Evolutionary conservation across 2,329 filamentous ascomycete genomes (phyloP).

Genomic region (Lasiodiplodia sp.): DNA sequence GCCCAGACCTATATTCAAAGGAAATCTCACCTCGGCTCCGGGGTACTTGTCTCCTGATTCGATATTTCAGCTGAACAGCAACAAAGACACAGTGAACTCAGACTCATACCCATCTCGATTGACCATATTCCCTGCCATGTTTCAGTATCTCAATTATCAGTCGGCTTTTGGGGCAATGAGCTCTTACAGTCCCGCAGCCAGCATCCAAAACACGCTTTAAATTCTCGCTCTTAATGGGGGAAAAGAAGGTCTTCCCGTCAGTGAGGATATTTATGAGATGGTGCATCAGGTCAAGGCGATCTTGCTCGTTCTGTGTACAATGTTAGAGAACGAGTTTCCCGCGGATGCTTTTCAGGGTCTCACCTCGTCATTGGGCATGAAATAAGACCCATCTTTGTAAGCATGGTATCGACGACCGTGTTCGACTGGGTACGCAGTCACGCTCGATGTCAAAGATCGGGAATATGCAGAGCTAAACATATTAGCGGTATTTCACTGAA

Average conservation of each 20-base stretch:
- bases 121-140: conserved; percentile 38
- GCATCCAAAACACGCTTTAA: conserved; percentile 36
- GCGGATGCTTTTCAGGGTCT: neutral
- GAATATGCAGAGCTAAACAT: neutral
- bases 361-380: conserved; percentile 39
- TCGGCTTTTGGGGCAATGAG: too few relatives aligned
- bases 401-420: conserved; percentile 42
- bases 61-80: neutral
- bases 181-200: conserved; percentile 37
- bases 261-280: conserved; percentile 37
- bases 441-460: conserved; percentile 29
- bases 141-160: neutral
- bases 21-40: neutral
- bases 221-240: conserved; percentile 32
- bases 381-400: conserved; percentile 38
- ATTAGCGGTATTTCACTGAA: neutral
- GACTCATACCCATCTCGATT: conserved; percentile 34
- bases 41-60: conserved; percentile 17
- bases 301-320: conserved; percentile 37
- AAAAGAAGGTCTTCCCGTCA: conserved; percentile 38
- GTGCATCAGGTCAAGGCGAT: conserved; percentile 42
- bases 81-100: neutral
- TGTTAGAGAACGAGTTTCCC: too few relatives aligned
- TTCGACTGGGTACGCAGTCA: conserved; percentile 35
- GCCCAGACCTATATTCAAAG: too few relatives aligned